phyloP scores from a whole-genome alignment of 768 basidiomycete species.

The Russula compacta region DNA sequence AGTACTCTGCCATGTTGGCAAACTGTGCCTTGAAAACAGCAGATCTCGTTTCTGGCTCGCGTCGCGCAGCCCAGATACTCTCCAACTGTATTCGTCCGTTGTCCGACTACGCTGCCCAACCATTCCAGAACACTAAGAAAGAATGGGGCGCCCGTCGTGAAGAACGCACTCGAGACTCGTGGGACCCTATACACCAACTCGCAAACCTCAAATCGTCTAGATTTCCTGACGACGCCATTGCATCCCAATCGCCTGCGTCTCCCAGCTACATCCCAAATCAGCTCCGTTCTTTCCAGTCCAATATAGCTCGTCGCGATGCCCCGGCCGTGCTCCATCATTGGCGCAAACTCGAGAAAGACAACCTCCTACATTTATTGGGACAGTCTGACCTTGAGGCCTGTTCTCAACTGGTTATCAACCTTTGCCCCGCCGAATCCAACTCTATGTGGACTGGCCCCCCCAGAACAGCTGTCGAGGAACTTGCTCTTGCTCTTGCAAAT shows the following conservation, averaged over 20 bases:
- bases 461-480: slow-evolving; percentile 25
- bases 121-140: background rate
- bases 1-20: slow-evolving; percentile 1
- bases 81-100: background rate
- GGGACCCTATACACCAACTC: background rate
- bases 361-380: slow-evolving; percentile 40
- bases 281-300: slow-evolving; percentile 27
- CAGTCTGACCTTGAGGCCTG: slow-evolving; percentile 32
- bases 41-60: background rate
- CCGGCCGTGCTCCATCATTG: slow-evolving; percentile 30
- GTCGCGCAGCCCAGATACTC: background rate
- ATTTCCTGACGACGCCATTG: background rate
- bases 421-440: slow-evolving; percentile 22
- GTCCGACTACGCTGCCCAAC: background rate
- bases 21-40: background rate
- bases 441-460: background rate
- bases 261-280: slow-evolving; percentile 24
- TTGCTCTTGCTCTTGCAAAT: slow-evolving; percentile 32
- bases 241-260: background rate
- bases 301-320: slow-evolving; percentile 31
- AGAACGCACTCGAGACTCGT: background rate
- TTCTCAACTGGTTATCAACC: slow-evolving; percentile 29
- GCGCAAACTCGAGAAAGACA: slow-evolving; percentile 34
- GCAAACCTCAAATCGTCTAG: background rate
- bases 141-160: background rate